Evolutionary conservation across 495 filamentous ascomycete genomes (phyloP), one percentile per base, ranked within the genome.

Genomic region (Polyplosphaeria fusca): DNA sequence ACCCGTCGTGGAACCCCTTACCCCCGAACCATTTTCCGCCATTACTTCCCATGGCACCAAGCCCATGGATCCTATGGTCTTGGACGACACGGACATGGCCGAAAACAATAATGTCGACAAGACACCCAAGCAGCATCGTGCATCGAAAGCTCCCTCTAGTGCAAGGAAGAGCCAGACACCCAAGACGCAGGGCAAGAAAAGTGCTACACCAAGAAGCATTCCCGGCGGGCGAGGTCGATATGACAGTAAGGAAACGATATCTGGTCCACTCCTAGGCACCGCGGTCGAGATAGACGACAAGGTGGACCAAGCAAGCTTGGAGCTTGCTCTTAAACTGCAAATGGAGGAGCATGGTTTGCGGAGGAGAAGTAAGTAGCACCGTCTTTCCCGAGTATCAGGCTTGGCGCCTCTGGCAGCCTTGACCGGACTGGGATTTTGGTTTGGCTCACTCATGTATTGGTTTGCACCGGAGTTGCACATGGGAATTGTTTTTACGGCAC

Each of bases 311-410:
- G 28, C 49, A 13, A 47, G 58, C 47, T 52, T 82, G 52, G 76
- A 73, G 37, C 58, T 85, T 22, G 83, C 82, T 51, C 75, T 76
- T 55, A 74, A 79, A 67, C 58, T 86, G 40, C 79, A 81, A 64
- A 79, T 80, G 60, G 74, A 81, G 54, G 82, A 83, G 43, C 79
- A 79, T 56, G 79, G 82, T 7, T 67, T 86, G 54, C 71, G 82
- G 49, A 75, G 77, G 63, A 73, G 79, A 50, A 64, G 67, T 54
- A 66, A 60, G 58, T 65, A 47, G n/a, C n/a, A n/a, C n/a, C n/a
- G n/a, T n/a, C n/a, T n/a, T n/a, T n/a, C n/a, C n/a, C n/a, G n/a
- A n/a, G n/a, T n/a, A n/a, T n/a, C n/a, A n/a, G n/a, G n/a, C n/a
- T n/a, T n/a, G n/a, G n/a, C n/a, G n/a, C n/a, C n/a, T n/a, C n/a